Evolutionary conservation across 179 eudicot species (phyloP).

Genomic region (Spergularia azorica): DNA sequence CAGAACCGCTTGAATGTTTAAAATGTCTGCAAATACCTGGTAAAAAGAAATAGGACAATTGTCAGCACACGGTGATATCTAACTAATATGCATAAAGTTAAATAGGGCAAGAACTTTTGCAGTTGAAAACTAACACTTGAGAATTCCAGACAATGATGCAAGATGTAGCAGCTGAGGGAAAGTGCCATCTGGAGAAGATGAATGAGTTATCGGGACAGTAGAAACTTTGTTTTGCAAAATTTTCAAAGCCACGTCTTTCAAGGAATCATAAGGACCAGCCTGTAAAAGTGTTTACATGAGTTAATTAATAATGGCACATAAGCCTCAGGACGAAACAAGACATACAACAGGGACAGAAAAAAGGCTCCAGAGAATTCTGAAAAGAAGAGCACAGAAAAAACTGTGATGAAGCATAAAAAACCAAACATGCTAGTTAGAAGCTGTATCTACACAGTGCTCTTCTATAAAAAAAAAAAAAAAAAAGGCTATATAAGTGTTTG

Average conservation of each 20-base stretch:
- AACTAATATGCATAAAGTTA: conserved; percentile 12
- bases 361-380: background rate
- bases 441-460: background rate
- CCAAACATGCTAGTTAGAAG: background rate
- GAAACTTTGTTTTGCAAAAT: conserved; percentile 68
- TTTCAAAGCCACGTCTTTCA: conserved; percentile 72
- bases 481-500: background rate
- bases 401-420: background rate
- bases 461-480: no score
- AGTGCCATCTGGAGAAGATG: conserved; percentile 47
- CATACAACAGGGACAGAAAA: background rate
- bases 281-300: conserved; percentile 25
- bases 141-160: conserved; percentile 53
- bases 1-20: conserved; percentile 43
- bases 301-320: background rate
- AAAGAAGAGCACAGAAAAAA: background rate
- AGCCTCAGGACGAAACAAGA: conserved; percentile 10
- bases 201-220: conserved; percentile 56
- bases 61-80: background rate
- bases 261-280: conserved; percentile 77
- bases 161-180: conserved; percentile 52
- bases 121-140: conserved; percentile 38
- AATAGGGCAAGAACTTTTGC: background rate
- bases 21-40: conserved; percentile 57
- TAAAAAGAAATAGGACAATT: conserved; percentile 1